Evolutionary conservation across 805 yeast species (phyloP).

Genomic region (Candida andamanensis): DNA sequence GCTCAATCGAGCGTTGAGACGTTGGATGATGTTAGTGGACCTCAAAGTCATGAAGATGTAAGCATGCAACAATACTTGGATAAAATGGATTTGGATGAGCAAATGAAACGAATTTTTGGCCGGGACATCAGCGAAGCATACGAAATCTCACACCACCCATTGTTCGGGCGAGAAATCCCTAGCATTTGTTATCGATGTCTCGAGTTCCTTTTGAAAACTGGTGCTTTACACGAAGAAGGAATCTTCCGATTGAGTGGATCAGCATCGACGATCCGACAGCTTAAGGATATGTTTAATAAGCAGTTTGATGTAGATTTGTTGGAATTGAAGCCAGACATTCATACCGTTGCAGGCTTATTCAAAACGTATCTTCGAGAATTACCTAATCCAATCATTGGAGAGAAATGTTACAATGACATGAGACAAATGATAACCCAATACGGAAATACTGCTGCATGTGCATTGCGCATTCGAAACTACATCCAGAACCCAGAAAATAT

Average conservation of each 20-base stretch:
- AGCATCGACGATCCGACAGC: slow-evolving; percentile 62
- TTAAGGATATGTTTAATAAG: slow-evolving; percentile 65
- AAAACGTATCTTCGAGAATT: slow-evolving; percentile 78
- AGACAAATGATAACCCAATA: slow-evolving; percentile 15
- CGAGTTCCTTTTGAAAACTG: slow-evolving; percentile 55
- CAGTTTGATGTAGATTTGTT: slow-evolving; percentile 66
- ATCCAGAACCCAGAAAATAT: slow-evolving; percentile 32
- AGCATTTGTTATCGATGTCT: slow-evolving; percentile 73
- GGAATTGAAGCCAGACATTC: slow-evolving; percentile 57
- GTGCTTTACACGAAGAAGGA: slow-evolving; percentile 85
- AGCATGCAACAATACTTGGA: slow-evolving; percentile 27
- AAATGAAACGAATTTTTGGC: slow-evolving; percentile 52
- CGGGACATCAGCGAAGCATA: slow-evolving; percentile 51
- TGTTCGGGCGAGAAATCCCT: slow-evolving; percentile 53
- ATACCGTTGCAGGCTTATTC: slow-evolving; percentile 80
- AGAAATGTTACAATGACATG: slow-evolving; percentile 32
- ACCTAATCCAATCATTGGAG: slow-evolving; percentile 64
- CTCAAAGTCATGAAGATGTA: slow-evolving; percentile 9
- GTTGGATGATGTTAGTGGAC: slow-evolving; percentile 2
- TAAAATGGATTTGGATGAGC: slow-evolving; percentile 31
- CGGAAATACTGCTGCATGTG: slow-evolving; percentile 12
- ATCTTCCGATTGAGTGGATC: slow-evolving; percentile 89
- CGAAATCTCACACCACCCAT: slow-evolving; percentile 44
- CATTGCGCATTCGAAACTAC: slow-evolving; percentile 26
- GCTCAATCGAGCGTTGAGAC: slow-evolving; percentile 14